phyloP scores from a whole-genome alignment of 495 filamentous ascomycete genomes.

The Apodospora peruviana region DNA sequence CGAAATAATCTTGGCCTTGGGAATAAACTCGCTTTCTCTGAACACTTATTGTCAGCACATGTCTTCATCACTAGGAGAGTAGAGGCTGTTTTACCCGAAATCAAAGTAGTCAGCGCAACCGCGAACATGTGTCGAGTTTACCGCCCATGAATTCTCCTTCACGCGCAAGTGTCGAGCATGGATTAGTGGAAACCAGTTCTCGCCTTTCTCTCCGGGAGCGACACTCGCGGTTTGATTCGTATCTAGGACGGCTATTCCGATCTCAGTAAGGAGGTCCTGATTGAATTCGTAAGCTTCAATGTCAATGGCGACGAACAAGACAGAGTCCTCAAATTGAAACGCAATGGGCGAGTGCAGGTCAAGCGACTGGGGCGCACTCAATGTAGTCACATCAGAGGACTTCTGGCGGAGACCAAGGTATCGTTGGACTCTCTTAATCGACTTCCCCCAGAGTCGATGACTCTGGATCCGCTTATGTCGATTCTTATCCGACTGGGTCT shows the following conservation, averaged over 20 bases:
- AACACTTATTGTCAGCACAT: conserved; percentile 13
- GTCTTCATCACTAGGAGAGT: conserved; percentile 18
- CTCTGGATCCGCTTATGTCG: conserved; percentile 34
- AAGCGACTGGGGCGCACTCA: background rate
- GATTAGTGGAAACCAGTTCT: conserved; percentile 61
- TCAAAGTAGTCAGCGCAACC: conserved; percentile 72
- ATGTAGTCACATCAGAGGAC: background rate
- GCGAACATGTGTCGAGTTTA: conserved; percentile 57
- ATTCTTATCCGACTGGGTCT: conserved; percentile 38
- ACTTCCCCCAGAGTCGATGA: conserved; percentile 41
- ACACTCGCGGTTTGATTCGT: conserved; percentile 49
- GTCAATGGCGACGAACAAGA: conserved; percentile 76
- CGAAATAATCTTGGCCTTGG: conserved; percentile 2
- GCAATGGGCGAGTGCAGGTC: conserved; percentile 20
- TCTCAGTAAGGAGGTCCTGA: conserved; percentile 64
- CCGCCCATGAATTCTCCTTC: conserved; percentile 55
- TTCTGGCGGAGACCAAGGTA: conserved; percentile 59
- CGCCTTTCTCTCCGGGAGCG: conserved; percentile 53
- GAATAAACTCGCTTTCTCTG: conserved; percentile 31
- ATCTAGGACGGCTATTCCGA: conserved; percentile 82
- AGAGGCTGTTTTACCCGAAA: conserved; percentile 54
- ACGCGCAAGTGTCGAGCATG: conserved; percentile 71
- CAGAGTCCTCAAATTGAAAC: conserved; percentile 40
- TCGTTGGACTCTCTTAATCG: conserved; percentile 56
- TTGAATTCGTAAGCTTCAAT: conserved; percentile 72